phyloP scores from a whole-genome alignment of 192 early-diverging fungal genomes.

The Chytriomyces confervae region DNA sequence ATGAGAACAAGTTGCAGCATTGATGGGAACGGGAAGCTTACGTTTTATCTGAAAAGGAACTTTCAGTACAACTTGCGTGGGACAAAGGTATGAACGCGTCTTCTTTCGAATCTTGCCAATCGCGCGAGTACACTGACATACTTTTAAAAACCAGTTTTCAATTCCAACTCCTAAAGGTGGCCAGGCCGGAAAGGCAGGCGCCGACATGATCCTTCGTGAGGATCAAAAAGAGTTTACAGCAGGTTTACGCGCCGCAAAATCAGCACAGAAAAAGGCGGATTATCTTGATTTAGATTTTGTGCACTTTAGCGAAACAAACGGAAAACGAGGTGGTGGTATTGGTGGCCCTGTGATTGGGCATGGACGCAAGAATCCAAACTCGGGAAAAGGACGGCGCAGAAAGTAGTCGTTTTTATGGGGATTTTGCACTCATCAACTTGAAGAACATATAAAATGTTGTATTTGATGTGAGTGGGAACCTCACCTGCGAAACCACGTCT shows the following conservation, averaged over 20 bases:
- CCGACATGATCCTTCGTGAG: conserved; percentile 80
- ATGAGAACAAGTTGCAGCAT: conserved; percentile 82
- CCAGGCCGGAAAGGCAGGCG: conserved; percentile 55
- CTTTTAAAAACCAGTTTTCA: conserved; percentile 60
- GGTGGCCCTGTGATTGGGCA: conserved; percentile 45
- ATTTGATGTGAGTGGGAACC: neutral
- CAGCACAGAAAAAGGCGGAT: conserved; percentile 26
- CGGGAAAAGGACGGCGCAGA: conserved; percentile 28
- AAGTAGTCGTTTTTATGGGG: neutral
- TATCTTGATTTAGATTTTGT: conserved; percentile 21
- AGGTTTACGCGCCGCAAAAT: conserved; percentile 33
- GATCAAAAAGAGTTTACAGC: conserved; percentile 88
- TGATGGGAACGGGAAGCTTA: conserved; percentile 77
- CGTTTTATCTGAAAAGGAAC: conserved; percentile 87
- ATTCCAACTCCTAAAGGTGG: conserved; percentile 87
- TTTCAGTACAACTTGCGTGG: conserved; percentile 90
- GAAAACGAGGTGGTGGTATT: neutral
- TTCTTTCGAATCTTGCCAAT: neutral
- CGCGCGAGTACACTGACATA: neutral
- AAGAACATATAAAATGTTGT: neutral
- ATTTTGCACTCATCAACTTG: no score
- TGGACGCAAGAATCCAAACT: conserved; percentile 50
- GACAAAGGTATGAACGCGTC: conserved; percentile 63
- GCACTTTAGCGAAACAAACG: conserved; percentile 4
- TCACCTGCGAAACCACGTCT: neutral